phyloP scores from a whole-genome alignment of 2,329 filamentous ascomycete species.

The Colletotrichum spaethianum region DNA sequence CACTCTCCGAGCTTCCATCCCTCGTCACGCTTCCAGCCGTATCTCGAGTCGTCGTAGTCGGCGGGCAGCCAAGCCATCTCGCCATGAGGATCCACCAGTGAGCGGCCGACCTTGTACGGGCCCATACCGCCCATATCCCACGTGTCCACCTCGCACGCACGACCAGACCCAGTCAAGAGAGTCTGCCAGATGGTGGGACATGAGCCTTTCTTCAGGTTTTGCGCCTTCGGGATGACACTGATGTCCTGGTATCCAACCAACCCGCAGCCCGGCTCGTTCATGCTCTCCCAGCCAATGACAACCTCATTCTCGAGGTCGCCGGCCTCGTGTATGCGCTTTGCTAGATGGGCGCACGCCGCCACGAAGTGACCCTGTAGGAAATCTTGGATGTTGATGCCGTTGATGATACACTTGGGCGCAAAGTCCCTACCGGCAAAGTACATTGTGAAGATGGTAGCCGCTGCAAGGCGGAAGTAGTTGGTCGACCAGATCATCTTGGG shows the following conservation, averaged over 20 bases:
- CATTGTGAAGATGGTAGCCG: constrained; percentile 92
- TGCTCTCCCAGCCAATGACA: constrained; percentile 94
- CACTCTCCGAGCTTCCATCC: constrained; percentile 96
- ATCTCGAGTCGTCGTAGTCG: constrained; percentile 88
- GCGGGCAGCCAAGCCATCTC: constrained; percentile 85
- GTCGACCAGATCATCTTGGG: constrained; percentile 99
- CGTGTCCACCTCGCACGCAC: constrained; percentile 89
- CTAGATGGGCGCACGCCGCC: constrained; percentile 83
- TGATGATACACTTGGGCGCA: constrained; percentile 94
- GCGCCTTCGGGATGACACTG: constrained; percentile 84
- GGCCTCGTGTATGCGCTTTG: constrained; percentile 87
- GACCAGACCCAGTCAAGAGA: constrained; percentile 90
- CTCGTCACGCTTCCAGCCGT: constrained; percentile 90
- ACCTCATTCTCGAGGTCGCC: constrained; percentile 89
- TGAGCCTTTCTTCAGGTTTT: constrained; percentile 92
- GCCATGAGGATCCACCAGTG: constrained; percentile 89
- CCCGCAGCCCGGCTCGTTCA: constrained; percentile 95
- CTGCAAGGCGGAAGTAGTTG: constrained; percentile 91
- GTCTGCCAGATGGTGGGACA: constrained; percentile 96
- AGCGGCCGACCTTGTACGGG: constrained; percentile 88
- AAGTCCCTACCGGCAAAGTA: constrained; percentile 95
- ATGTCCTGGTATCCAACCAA: constrained; percentile 88
- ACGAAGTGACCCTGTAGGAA: constrained; percentile 92
- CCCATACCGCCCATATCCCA: constrained; percentile 97
- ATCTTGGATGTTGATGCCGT: constrained; percentile 96